Conservation (phyloP, 495 filamentous ascomycete genomes). For the Sordaria brevicollis region DNA sequence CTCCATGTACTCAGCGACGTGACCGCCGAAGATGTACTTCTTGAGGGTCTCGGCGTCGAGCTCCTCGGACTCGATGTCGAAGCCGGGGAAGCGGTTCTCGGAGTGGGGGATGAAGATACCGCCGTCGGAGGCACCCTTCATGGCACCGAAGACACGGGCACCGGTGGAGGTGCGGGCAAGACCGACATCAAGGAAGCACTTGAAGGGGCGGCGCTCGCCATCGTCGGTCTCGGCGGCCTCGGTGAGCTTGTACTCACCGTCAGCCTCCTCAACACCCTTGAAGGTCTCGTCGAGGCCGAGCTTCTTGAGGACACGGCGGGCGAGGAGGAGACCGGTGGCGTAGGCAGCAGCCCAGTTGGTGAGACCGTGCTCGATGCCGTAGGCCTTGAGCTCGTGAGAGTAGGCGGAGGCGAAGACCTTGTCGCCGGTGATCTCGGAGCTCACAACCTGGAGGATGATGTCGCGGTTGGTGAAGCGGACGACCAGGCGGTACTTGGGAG, state of each 20-base stretch:
- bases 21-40: conserved; percentile 98
- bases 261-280: conserved; percentile 83
- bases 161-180: conserved; percentile 93
- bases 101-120: conserved; percentile 96
- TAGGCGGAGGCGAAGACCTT: conserved; percentile 91
- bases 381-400: conserved; percentile 92
- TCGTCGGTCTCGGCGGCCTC: conserved; percentile 78
- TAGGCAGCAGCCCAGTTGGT: conserved; percentile 99
- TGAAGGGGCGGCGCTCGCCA: conserved; percentile 93
- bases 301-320: conserved; percentile 93
- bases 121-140: conserved; percentile 99
- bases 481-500: conserved; percentile 98
- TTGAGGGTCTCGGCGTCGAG: conserved; percentile 92
- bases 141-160: conserved; percentile 96
- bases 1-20: conserved; percentile 99
- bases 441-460: conserved; percentile 95
- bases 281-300: conserved; percentile 88
- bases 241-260: conserved; percentile 89
- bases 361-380: conserved; percentile 94
- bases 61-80: conserved; percentile 91
- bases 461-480: conserved; percentile 99
- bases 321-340: conserved; percentile 89
- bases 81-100: conserved; percentile 98
- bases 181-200: conserved; percentile 96
- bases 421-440: conserved; percentile 93